A percentile compares a stretch with the other conserved stretches of the same genome.
phyloP scores from a whole-genome alignment of 1,284 basidiomycete species.

The Tilletia setariae region DNA sequence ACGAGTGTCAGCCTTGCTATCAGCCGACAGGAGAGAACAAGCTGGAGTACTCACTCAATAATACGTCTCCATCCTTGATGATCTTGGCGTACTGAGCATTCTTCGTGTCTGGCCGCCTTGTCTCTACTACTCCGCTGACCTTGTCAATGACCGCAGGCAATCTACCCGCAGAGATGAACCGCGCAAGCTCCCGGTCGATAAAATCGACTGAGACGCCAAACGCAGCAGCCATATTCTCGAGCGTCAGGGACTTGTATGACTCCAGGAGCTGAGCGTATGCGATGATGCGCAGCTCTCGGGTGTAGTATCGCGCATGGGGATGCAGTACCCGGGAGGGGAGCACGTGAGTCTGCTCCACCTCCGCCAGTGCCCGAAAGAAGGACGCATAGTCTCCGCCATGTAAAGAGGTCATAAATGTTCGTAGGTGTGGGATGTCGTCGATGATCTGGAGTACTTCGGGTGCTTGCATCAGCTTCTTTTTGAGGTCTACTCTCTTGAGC shows the following conservation, averaged over 20 bases:
- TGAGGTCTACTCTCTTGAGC: conserved; percentile 78
- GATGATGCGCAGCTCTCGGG: conserved; percentile 93
- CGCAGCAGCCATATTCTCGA: conserved; percentile 78
- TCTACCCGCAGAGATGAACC: conserved; percentile 86
- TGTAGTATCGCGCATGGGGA: conserved; percentile 83
- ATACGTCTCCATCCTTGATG: conserved; percentile 79
- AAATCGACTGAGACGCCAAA: conserved; percentile 88
- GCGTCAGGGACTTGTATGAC: conserved; percentile 81
- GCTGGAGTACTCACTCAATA: conserved; percentile 61
- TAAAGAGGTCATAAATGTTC: conserved; percentile 61
- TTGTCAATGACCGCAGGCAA: conserved; percentile 90
- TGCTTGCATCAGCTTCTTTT: conserved; percentile 65
- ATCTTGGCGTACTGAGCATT: conserved; percentile 87
- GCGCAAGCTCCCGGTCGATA: conserved; percentile 80
- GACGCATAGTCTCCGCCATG: conserved; percentile 93
- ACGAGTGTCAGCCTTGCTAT: not conserved
- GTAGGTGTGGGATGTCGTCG: conserved; percentile 58
- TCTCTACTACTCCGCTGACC: conserved; percentile 86
- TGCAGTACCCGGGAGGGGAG: conserved; percentile 79
- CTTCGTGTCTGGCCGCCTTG: conserved; percentile 78
- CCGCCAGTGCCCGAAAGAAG: conserved; percentile 85
- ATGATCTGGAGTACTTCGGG: conserved; percentile 18
- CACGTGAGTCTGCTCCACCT: conserved; percentile 81
- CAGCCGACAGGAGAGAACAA: not conserved
- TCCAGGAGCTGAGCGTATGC: conserved; percentile 90